Evolutionary conservation across 768 basidiomycete genomes (phyloP).

Genomic region (Grammothele lineata): DNA sequence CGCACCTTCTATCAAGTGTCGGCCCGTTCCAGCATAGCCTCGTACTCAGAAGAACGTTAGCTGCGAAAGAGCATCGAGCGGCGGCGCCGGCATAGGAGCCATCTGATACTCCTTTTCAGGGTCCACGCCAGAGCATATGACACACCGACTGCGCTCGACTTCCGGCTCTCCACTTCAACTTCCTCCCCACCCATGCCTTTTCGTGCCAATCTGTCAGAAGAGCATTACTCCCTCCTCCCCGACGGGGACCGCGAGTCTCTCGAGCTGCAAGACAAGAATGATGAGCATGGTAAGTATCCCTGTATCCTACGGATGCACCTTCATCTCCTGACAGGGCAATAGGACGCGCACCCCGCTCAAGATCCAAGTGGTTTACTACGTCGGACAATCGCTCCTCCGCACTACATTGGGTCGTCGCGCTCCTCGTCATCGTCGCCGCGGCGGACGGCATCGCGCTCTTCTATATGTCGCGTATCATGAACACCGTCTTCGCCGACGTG

Average conservation of each 20-base stretch:
- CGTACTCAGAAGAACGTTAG: too few species aligned
- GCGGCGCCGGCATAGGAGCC: too few species aligned
- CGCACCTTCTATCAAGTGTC: too few species aligned
- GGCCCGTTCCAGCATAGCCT: too few species aligned
- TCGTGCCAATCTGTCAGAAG: background rate
- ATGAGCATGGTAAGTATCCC: background rate
- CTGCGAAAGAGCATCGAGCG: too few species aligned
- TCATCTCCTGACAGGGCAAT: too few species aligned
- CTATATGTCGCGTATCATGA: constrained; percentile 12
- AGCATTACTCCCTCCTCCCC: background rate
- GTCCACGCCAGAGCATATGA: too few species aligned
- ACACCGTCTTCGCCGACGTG: constrained; percentile 9
- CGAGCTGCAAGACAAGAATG: background rate
- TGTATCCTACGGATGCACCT: too few species aligned
- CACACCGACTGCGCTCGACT: too few species aligned
- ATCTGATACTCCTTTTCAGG: too few species aligned
- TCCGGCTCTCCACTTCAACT: background rate
- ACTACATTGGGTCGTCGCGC: constrained; percentile 6
- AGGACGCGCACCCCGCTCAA: too few species aligned
- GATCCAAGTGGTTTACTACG: too few species aligned
- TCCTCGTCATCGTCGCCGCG: constrained; percentile 6
- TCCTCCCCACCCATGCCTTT: background rate
- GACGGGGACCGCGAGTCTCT: background rate
- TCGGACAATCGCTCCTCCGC: background rate
- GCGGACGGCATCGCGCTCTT: constrained; percentile 7